These are phyloP conservation scores for Malus asiatica DNA, from an alignment of 306 rosid genomes.

Conservation along the genomic window DNA sequence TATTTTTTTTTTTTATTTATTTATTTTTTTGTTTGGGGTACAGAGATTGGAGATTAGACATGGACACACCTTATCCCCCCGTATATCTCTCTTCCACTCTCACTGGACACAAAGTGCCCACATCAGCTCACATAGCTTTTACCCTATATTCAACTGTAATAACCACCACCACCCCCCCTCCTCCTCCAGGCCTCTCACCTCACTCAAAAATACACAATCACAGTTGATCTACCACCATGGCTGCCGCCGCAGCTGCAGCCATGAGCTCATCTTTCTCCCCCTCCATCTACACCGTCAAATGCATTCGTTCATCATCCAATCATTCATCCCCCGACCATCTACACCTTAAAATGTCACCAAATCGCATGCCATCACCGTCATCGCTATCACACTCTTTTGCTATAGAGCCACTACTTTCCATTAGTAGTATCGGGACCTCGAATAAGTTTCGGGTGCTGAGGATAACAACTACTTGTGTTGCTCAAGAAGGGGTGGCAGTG, in stretches of 20 bases:
- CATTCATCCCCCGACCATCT: constrained; percentile 21
- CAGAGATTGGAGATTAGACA: not conserved
- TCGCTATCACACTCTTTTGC: constrained; percentile 23
- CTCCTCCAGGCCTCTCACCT: not conserved
- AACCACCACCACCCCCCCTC: not conserved
- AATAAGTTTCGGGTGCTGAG: constrained; percentile 37
- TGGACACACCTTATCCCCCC: constrained; percentile 40
- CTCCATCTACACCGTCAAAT: constrained; percentile 44
- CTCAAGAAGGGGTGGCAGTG: constrained; percentile 47
- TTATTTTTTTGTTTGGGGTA: too few species aligned
- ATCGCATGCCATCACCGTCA: constrained; percentile 22
- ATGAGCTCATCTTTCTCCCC: constrained; percentile 54
- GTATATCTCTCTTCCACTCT: constrained; percentile 16
- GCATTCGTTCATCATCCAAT: constrained; percentile 35
- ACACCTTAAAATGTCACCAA: constrained; percentile 22
- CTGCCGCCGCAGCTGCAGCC: constrained; percentile 57
- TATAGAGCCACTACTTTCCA: constrained; percentile 26
- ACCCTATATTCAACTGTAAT: not conserved
- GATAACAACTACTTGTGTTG: constrained; percentile 42
- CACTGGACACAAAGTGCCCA: constrained; percentile 53
- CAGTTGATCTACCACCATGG: constrained; percentile 30
- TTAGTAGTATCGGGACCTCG: constrained; percentile 3
- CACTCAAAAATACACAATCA: not conserved
- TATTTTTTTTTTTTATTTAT: too few species aligned
- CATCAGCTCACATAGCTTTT: constrained; percentile 29